phyloP scores from a whole-genome alignment of 1,284 basidiomycete species.

The Heliocybe sulcata region DNA sequence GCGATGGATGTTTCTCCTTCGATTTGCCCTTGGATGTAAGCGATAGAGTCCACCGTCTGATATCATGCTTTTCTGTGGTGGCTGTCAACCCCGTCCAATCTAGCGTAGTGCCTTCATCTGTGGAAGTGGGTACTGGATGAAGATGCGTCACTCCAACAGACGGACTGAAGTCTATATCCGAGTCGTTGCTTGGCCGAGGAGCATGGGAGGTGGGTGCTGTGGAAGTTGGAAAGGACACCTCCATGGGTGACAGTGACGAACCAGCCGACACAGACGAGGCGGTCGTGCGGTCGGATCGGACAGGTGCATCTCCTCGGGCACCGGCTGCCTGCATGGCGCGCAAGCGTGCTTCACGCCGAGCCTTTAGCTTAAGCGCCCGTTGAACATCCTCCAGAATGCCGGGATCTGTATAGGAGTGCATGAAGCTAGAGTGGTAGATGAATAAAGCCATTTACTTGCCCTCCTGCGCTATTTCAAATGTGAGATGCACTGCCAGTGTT shows the following conservation, averaged over 20 bases:
- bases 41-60: conserved; percentile 55
- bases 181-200: conserved; percentile 20
- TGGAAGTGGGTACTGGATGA: conserved; percentile 57
- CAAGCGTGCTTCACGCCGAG: conserved; percentile 59
- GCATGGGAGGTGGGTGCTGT: conserved; percentile 7
- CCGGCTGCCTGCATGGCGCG: conserved; percentile 27
- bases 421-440: not conserved
- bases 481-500: conserved; percentile 4
- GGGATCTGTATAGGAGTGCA: conserved; percentile 39
- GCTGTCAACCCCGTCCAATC: conserved; percentile 51
- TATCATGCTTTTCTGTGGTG: conserved; percentile 45
- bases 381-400: conserved; percentile 70
- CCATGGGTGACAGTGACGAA: conserved; percentile 27
- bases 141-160: conserved; percentile 36
- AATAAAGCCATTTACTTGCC: conserved; percentile 31
- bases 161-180: conserved; percentile 69
- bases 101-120: conserved; percentile 57
- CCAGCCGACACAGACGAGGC: conserved; percentile 15
- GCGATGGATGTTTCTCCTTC: conserved; percentile 42
- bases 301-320: conserved; percentile 15
- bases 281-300: conserved; percentile 14
- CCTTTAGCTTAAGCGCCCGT: conserved; percentile 61
- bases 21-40: conserved; percentile 45
- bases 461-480: conserved; percentile 46
- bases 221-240: conserved; percentile 25